A percentile compares a stretch with the other conserved stretches of the same genome.
Conservation (phyloP, 495 filamentous ascomycete genomes). For the Massariosphaeria phaeospora region DNA sequence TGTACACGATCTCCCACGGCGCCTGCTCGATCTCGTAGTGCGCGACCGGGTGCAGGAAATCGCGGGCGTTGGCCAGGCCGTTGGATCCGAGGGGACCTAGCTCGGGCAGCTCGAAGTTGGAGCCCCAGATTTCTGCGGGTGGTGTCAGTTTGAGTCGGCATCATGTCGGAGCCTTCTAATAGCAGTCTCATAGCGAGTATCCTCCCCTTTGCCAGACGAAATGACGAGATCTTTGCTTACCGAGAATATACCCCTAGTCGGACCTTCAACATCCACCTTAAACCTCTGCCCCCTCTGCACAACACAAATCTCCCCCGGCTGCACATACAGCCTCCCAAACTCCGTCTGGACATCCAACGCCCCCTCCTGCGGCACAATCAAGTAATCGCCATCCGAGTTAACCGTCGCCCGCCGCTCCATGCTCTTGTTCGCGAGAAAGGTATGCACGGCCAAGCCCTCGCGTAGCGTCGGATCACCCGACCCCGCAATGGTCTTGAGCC, state of each 20-base stretch:
- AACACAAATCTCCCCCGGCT: slow-evolving; percentile 48
- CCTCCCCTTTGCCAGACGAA: no score
- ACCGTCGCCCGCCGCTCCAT: slow-evolving; percentile 48
- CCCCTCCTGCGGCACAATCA: slow-evolving; percentile 49
- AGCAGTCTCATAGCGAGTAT: no score
- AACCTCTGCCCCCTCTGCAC: slow-evolving; percentile 49
- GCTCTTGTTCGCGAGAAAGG: slow-evolving; percentile 46
- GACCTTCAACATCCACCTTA: slow-evolving; percentile 46
- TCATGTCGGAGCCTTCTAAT: no score
- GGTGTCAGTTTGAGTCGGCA: background rate
- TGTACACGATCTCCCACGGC: slow-evolving; percentile 49
- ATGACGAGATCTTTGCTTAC: slow-evolving; percentile 4
- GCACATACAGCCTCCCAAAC: slow-evolving; percentile 47
- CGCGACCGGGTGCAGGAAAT: slow-evolving; percentile 47
- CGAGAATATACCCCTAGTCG: slow-evolving; percentile 46
- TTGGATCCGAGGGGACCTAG: slow-evolving; percentile 50
- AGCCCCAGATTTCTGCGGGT: slow-evolving; percentile 47
- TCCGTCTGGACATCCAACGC: slow-evolving; percentile 50
- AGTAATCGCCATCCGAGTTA: slow-evolving; percentile 50
- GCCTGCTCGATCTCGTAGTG: slow-evolving; percentile 43
- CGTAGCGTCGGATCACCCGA: slow-evolving; percentile 49
- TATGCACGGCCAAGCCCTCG: slow-evolving; percentile 48
- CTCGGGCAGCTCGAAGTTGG: slow-evolving; percentile 48
- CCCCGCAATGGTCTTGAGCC: slow-evolving; percentile 49
- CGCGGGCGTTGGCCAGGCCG: slow-evolving; percentile 48